Evolutionary conservation across 176 grass and related monocot species (phyloP), one percentile per base, ranked within the genome.

Genomic region (Luzula sylvatica): DNA sequence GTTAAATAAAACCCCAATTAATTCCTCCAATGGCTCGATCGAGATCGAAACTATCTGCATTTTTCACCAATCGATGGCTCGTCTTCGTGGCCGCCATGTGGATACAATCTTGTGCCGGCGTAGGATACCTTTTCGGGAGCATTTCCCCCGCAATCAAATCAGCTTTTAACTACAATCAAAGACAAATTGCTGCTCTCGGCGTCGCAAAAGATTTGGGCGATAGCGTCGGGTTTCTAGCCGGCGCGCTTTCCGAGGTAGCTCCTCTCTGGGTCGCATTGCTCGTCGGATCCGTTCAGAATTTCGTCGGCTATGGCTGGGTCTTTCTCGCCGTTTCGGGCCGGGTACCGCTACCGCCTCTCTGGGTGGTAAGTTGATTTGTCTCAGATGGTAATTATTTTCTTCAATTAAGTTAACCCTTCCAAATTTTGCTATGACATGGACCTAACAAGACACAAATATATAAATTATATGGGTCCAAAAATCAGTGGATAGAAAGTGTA

Each of bases 41-140:
- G 23, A 27, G 50, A 20, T 46, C 19, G 42, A 77, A 43, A 61
- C 27, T 77, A 6, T 20, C 49, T 5, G 26, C 67, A 29, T 83
- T 94, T 58, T 67, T 94, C 53, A 73, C 42, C 19, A 83, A 83
- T 65, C 56, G 82, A 38, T 94, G 88, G 88, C 68, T 87, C n/a
- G 79, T 94, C 35, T 83, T 94, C 65, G 88, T 94, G 49, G 82
- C 88, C 61, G 88, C 88, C 32, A 94, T 94, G 88, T 94, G 88
- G 88, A 82, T 87, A 78, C 88, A 94, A 68, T 87, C 88, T 6
- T 82, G 66, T 58, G 78, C 82, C 3, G 88, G 88, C 1, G 64
- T 87, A 0, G 88, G 88, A 0, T 94, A 94, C 88, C 67, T 94
- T 52, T 94, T 87, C 55, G 88, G 83, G 25, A 94, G 88, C 83